A percentile compares a stretch with the other conserved stretches of the same genome.
Conservation (phyloP, 75 land plant species). For the Ceratopteris richardii region DNA sequence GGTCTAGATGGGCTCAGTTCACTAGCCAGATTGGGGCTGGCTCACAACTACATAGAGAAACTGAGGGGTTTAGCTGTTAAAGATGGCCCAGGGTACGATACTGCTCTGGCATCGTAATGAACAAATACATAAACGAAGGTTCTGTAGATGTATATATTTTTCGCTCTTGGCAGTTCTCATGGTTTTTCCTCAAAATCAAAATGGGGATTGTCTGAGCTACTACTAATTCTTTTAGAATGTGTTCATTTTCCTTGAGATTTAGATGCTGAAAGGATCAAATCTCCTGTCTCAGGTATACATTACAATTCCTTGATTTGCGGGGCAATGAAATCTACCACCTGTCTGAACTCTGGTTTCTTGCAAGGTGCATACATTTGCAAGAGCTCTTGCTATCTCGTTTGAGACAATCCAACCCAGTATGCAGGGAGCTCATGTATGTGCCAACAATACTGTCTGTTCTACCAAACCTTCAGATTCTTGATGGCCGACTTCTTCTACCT, state of each 20-base stretch:
- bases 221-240: too few species aligned
- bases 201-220: too few species aligned
- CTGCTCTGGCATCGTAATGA: too few species aligned
- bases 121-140: too few species aligned
- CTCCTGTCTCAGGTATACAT: conserved; percentile 24
- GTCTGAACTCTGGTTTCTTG: conserved; percentile 26
- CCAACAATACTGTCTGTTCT: conserved; percentile 17
- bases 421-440: conserved; percentile 13
- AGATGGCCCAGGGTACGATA: conserved; percentile 21
- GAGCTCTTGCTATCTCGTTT: conserved; percentile 23
- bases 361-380: conserved; percentile 21
- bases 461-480: conserved; percentile 16
- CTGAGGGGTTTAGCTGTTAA: conserved; percentile 24
- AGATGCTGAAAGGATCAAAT: too few species aligned
- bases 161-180: too few species aligned
- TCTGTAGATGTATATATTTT: too few species aligned
- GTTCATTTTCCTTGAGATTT: too few species aligned
- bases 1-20: conserved; percentile 24
- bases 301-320: conserved; percentile 23
- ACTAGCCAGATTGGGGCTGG: conserved; percentile 17
- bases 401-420: conserved; percentile 23
- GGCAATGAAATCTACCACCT: conserved; percentile 20
- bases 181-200: too few species aligned
- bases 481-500: conserved; percentile 11
- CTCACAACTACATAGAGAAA: conserved; percentile 21